Conservation (phyloP, 2,329 filamentous ascomycete species). For the Neobulgaria alba region DNA sequence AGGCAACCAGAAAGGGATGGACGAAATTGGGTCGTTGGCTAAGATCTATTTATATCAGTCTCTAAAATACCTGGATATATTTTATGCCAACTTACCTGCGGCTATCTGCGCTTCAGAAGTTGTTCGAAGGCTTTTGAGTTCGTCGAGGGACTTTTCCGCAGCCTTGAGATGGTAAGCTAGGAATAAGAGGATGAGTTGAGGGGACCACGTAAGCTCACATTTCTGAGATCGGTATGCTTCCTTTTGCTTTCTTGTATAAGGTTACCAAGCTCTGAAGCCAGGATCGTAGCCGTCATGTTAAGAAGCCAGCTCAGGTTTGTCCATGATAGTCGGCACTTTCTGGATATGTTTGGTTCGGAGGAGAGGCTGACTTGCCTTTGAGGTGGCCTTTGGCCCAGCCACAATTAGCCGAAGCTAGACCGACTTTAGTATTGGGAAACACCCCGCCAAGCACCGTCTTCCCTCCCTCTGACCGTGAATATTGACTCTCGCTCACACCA, state of each 20-base stretch:
- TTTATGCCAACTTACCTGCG: conserved; percentile 24
- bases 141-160: conserved; percentile 86
- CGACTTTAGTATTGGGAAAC: not conserved
- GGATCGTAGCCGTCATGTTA: conserved; percentile 80
- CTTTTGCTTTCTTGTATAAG: conserved; percentile 93
- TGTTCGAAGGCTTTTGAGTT: conserved; percentile 67
- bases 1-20: conserved; percentile 90
- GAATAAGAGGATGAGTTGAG: conserved; percentile 2
- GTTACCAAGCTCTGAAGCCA: conserved; percentile 80
- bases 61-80: not conserved
- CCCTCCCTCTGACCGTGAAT: not conserved
- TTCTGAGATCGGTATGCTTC: conserved; percentile 83
- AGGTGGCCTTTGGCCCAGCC: not conserved
- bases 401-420: not conserved
- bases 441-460: not conserved
- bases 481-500: not conserved
- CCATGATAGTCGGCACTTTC: conserved; percentile 13
- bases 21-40: conserved; percentile 75
- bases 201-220: conserved; percentile 41
- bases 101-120: conserved; percentile 57
- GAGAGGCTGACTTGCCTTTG: not conserved
- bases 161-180: conserved; percentile 45
- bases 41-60: conserved; percentile 52
- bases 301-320: not conserved
- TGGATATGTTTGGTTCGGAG: no score